Conservation (phyloP, 2,329 filamentous ascomycete genomes). For the Xylaria sp. region DNA sequence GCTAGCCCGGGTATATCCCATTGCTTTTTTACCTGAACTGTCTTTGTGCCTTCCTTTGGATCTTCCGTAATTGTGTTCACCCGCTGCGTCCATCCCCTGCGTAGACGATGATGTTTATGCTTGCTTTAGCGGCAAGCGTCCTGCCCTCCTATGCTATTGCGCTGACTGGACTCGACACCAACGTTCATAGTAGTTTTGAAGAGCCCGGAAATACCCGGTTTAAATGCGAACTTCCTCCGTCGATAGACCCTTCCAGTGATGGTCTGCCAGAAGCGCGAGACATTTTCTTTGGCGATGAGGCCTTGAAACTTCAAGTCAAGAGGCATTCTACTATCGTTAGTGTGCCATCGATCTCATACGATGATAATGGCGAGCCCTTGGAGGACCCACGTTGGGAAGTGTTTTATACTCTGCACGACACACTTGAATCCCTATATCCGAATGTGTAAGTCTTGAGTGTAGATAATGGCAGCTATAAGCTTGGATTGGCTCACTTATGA, state of each 20-base stretch:
- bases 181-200: conserved; percentile 37
- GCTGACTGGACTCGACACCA: conserved; percentile 33
- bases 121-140: conserved; percentile 40
- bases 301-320: conserved; percentile 52
- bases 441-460: conserved; percentile 53
- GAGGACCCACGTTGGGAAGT: conserved; percentile 66
- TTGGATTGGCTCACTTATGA: conserved; percentile 18
- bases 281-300: conserved; percentile 46
- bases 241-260: conserved; percentile 47
- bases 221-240: conserved; percentile 48
- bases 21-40: background rate
- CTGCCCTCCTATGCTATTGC: conserved; percentile 37
- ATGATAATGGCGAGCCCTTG: conserved; percentile 66
- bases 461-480: background rate
- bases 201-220: conserved; percentile 34
- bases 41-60: background rate
- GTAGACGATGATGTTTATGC: conserved; percentile 38
- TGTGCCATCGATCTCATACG: conserved; percentile 66
- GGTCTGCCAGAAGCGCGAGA: conserved; percentile 48
- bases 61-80: background rate
- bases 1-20: background rate
- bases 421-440: conserved; percentile 63
- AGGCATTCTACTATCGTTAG: conserved; percentile 60
- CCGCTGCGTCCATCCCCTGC: background rate
- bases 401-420: conserved; percentile 62